phyloP scores from a whole-genome alignment of 2,329 filamentous ascomycete species.

The Ophiocordyceps camponoti-leonardi region DNA sequence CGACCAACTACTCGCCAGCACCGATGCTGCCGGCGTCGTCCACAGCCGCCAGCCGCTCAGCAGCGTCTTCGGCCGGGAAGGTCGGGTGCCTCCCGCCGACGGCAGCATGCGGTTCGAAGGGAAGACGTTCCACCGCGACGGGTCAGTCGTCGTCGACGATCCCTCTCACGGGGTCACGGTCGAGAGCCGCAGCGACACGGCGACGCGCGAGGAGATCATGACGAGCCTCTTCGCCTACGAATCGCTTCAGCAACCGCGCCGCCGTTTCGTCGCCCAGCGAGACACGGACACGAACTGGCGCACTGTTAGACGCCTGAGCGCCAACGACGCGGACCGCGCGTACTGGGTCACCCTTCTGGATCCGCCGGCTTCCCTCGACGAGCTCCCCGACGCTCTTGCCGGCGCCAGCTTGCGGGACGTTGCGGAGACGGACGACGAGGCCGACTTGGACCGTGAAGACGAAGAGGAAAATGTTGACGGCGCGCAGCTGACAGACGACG shows the following conservation, averaged over 20 bases:
- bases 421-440: constrained; percentile 9
- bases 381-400: constrained; percentile 22
- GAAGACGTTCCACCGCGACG: constrained; percentile 44
- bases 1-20: constrained; percentile 60
- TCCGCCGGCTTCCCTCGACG: constrained; percentile 24
- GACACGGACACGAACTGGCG: constrained; percentile 19
- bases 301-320: constrained; percentile 13
- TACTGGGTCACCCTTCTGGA: constrained; percentile 28
- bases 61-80: constrained; percentile 55
- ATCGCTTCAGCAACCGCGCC: constrained; percentile 11
- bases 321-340: constrained; percentile 16
- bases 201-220: constrained; percentile 43
- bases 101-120: constrained; percentile 40
- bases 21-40: constrained; percentile 60
- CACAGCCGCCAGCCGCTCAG: constrained; percentile 61
- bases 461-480: constrained; percentile 7
- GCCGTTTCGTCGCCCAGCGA: constrained; percentile 11
- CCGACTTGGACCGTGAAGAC: constrained; percentile 5
- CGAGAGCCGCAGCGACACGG: constrained; percentile 41
- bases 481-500: constrained; percentile 17
- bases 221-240: constrained; percentile 29
- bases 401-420: constrained; percentile 11
- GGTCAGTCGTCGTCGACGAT: constrained; percentile 46
- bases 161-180: constrained; percentile 38
- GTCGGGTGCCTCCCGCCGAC: constrained; percentile 47